Percentiles rank a stretch among this genome's conserved stretches.
phyloP scores from a whole-genome alignment of 2,329 filamentous ascomycete species.

The Phialemonium atrogriseum region DNA sequence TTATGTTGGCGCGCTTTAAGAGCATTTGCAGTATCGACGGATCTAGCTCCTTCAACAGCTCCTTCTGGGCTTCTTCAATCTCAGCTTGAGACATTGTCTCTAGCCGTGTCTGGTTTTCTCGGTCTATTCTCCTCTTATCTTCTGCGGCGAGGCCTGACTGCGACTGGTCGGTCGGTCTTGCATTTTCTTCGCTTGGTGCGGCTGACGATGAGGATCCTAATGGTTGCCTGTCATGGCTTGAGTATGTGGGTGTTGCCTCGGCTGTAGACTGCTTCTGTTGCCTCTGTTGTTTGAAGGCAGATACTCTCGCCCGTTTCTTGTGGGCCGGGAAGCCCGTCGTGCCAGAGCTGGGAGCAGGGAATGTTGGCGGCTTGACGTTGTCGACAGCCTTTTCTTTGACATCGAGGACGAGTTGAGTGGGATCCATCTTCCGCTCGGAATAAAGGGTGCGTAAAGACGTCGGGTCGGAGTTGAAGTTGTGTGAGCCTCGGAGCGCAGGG shows the following conservation, averaged over 20 bases:
- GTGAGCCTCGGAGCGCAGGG: too few species aligned
- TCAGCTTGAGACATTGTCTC: slow-evolving; percentile 73
- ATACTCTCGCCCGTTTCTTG: slow-evolving; percentile 65
- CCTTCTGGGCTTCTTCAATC: slow-evolving; percentile 70
- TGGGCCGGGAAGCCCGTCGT: slow-evolving; percentile 79
- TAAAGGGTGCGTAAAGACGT: too few species aligned
- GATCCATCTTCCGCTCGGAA: slow-evolving; percentile 19
- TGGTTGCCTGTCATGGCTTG: slow-evolving; percentile 1
- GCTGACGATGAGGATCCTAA: background rate
- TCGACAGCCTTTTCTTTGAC: slow-evolving; percentile 66
- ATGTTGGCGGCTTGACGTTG: slow-evolving; percentile 52
- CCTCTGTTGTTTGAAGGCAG: slow-evolving; percentile 71
- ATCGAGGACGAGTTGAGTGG: slow-evolving; percentile 57
- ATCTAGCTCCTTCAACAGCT: slow-evolving; percentile 71
- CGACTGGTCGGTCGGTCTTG: background rate
- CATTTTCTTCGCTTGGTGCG: background rate
- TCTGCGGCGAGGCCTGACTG: slow-evolving; percentile 29
- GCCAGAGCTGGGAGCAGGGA: slow-evolving; percentile 48
- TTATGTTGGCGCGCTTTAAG: slow-evolving; percentile 67
- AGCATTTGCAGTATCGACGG: slow-evolving; percentile 69
- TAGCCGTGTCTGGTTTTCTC: slow-evolving; percentile 69
- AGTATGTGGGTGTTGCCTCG: too few species aligned
- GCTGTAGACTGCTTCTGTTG: slow-evolving; percentile 16
- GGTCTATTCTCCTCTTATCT: slow-evolving; percentile 68
- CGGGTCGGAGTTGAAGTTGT: too few species aligned